Evolutionary conservation across 768 basidiomycete species (phyloP).

Genomic region (Russula earlei): DNA sequence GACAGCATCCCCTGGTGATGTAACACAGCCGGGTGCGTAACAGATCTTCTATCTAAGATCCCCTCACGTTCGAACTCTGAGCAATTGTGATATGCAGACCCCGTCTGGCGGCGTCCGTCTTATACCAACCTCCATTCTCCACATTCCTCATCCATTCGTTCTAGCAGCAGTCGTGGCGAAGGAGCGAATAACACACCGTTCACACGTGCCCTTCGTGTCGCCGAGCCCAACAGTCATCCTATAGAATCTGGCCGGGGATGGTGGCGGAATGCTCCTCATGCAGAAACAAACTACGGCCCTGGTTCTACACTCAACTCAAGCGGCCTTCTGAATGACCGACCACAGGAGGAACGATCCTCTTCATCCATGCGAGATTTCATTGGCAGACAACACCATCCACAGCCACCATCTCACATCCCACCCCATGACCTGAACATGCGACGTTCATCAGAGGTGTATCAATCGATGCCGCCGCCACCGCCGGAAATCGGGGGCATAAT

Average conservation of each 20-base stretch:
- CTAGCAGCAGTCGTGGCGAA: background rate
- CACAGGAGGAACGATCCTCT: background rate
- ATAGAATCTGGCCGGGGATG: constrained; percentile 4
- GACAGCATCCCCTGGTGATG: background rate
- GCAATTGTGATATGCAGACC: background rate
- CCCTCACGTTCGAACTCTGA: background rate
- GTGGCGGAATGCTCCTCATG: constrained; percentile 10
- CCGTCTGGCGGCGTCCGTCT: constrained; percentile 3
- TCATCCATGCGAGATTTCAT: constrained; percentile 8
- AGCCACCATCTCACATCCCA: constrained; percentile 4
- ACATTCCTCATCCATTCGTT: background rate
- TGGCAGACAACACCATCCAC: constrained; percentile 1
- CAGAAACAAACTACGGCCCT: constrained; percentile 6
- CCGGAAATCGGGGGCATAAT: background rate
- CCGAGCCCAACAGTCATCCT: background rate
- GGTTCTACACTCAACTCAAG: background rate
- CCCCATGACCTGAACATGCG: background rate
- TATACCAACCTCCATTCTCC: background rate
- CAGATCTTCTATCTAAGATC: background rate
- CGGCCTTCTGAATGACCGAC: background rate
- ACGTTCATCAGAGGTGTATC: constrained; percentile 6
- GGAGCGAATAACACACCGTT: background rate
- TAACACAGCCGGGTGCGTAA: constrained; percentile 9
- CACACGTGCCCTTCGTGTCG: background rate
- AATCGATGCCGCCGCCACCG: background rate